A percentile compares a stretch with the other conserved stretches of the same genome.
Evolutionary conservation across 805 yeast species (phyloP).

Genomic region (Priceomyces carsonii): DNA sequence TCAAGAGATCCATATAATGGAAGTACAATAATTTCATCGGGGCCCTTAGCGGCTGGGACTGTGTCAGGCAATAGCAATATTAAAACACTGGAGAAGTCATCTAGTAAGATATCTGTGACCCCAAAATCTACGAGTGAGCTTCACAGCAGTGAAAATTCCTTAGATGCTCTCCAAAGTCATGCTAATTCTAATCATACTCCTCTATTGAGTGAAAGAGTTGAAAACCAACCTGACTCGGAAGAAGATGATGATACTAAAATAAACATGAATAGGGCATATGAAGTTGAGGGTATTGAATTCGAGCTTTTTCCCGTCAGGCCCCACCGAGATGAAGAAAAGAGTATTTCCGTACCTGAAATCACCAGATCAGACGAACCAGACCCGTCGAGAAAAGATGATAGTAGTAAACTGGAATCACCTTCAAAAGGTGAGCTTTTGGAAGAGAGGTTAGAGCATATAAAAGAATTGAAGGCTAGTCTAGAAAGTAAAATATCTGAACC

Average conservation of each 20-base stretch:
- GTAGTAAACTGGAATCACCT: too few species aligned
- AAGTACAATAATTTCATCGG: constrained; percentile 69
- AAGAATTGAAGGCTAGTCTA: constrained; percentile 26
- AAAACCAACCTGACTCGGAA: constrained; percentile 35
- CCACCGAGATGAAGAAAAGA: constrained; percentile 44
- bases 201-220: too few species aligned
- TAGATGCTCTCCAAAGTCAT: too few species aligned
- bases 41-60: constrained; percentile 71
- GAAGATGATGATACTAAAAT: constrained; percentile 48
- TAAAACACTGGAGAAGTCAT: too few species aligned
- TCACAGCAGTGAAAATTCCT: constrained; percentile 21
- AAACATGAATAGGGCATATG: constrained; percentile 64
- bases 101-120: too few species aligned
- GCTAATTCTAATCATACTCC: too few species aligned
- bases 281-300: constrained; percentile 46
- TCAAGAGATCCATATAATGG: constrained; percentile 37
- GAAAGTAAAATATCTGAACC: constrained; percentile 29
- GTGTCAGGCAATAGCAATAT: constrained; percentile 45
- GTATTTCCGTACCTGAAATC: constrained; percentile 9
- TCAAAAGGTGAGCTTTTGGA: constrained; percentile 29
- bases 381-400: too few species aligned
- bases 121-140: constrained; percentile 18
- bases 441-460: constrained; percentile 24
- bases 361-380: constrained; percentile 11
- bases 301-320: constrained; percentile 72